Evolutionary conservation across 2,329 filamentous ascomycete species (phyloP).

Genomic region (Talaromyces pinophilus): DNA sequence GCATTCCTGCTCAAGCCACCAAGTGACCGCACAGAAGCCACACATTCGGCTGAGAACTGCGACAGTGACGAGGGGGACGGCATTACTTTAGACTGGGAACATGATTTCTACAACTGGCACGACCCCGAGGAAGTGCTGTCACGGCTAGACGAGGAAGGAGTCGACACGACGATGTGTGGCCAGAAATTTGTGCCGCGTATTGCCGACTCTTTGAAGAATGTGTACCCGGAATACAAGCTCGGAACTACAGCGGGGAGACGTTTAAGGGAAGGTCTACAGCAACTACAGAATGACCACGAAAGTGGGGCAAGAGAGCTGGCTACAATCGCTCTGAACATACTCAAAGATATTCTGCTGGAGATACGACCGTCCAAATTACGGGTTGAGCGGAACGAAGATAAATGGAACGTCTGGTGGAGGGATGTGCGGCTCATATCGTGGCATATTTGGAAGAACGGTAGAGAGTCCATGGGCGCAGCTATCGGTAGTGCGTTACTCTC

Average conservation of each 20-base stretch:
- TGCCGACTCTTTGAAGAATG: conserved; percentile 58
- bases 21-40: not conserved
- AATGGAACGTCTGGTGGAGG: conserved; percentile 54
- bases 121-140: conserved; percentile 52
- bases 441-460: conserved; percentile 65
- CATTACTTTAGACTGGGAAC: conserved; percentile 64
- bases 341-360: conserved; percentile 49
- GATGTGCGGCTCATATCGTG: conserved; percentile 59
- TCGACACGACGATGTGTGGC: conserved; percentile 43
- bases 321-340: conserved; percentile 52
- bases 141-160: conserved; percentile 32
- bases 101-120: conserved; percentile 61
- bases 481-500: conserved; percentile 48
- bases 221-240: conserved; percentile 60
- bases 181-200: conserved; percentile 57
- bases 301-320: conserved; percentile 64
- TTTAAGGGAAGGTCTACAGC: conserved; percentile 51
- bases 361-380: conserved; percentile 18
- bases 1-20: conserved; percentile 51
- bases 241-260: conserved; percentile 48
- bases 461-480: conserved; percentile 66
- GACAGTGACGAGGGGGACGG: conserved; percentile 46
- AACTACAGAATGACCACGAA: conserved; percentile 58
- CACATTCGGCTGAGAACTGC: conserved; percentile 28
- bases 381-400: conserved; percentile 24